Percentiles rank a stretch among this genome's conserved stretches.
Conservation (phyloP, 805 yeast species). For the Spathaspora passalidarum region DNA sequence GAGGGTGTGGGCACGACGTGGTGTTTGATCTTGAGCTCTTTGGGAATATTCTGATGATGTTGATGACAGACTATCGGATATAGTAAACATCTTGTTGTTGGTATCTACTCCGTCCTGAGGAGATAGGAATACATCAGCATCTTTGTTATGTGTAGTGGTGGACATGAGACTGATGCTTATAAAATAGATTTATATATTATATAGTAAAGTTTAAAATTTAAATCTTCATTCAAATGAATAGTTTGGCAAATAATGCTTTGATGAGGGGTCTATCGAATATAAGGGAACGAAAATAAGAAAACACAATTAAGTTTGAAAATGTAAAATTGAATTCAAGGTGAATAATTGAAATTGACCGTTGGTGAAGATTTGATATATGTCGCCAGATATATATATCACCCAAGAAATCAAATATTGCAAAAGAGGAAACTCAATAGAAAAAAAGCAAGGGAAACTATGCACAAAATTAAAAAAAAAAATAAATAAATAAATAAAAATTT, state of each 20-base stretch:
- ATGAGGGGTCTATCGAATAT: too few relatives aligned
- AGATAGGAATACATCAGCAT: not conserved
- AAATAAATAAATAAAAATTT: not conserved
- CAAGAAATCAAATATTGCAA: not conserved
- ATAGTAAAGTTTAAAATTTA: too few relatives aligned
- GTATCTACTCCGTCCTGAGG: not conserved
- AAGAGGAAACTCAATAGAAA: too few relatives aligned
- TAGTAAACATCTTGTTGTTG: not conserved
- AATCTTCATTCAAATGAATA: too few relatives aligned
- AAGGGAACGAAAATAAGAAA: too few relatives aligned
- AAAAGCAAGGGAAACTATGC: not conserved
- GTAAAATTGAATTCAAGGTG: too few relatives aligned
- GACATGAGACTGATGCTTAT: not conserved
- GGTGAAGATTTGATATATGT: not conserved
- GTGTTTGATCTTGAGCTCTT: not conserved
- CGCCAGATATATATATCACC: not conserved
- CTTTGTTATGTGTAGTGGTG: not conserved
- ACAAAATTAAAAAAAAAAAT: not conserved
- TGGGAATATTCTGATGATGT: not conserved
- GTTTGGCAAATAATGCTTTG: too few relatives aligned
- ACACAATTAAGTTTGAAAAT: too few relatives aligned
- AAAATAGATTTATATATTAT: not conserved
- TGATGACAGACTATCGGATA: constrained; percentile 1
- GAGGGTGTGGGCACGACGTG: not conserved
- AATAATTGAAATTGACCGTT: too few relatives aligned